phyloP scores from a whole-genome alignment of 1,284 basidiomycete genomes.

The Cryptococcus sp. region DNA sequence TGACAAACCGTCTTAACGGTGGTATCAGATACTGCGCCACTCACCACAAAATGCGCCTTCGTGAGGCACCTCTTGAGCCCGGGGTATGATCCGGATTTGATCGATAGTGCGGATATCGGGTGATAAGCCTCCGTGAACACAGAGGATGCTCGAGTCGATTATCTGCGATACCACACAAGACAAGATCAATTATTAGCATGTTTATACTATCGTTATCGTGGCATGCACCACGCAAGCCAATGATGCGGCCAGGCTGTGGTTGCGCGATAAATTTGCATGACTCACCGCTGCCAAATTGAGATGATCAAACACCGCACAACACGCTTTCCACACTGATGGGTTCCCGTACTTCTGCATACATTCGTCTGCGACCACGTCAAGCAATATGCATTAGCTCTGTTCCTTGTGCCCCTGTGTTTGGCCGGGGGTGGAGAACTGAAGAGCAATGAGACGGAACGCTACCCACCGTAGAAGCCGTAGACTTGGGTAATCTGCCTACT shows the following conservation, averaged over 20 bases:
- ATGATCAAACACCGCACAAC: conserved; percentile 93
- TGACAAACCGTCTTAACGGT: neutral
- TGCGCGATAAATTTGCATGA: conserved; percentile 18
- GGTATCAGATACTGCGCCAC: conserved; percentile 32
- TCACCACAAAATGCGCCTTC: conserved; percentile 95
- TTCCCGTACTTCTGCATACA: conserved; percentile 96
- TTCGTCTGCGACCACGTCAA: conserved; percentile 65
- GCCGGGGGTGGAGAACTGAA: neutral
- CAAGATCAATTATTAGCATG: neutral
- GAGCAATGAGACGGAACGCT: conserved; percentile 6
- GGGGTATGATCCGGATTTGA: conserved; percentile 84
- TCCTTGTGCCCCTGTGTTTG: neutral
- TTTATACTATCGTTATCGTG: neutral
- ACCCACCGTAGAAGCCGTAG: conserved; percentile 92
- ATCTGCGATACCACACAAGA: conserved; percentile 61
- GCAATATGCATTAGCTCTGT: neutral
- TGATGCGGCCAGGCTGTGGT: neutral
- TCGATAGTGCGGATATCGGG: conserved; percentile 90
- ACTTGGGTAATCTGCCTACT: conserved; percentile 96
- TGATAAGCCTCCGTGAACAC: conserved; percentile 89
- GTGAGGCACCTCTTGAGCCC: conserved; percentile 94
- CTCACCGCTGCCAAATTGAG: conserved; percentile 87
- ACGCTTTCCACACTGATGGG: conserved; percentile 91
- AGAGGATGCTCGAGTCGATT: conserved; percentile 86
- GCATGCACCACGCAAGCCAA: neutral